Evolutionary conservation across 176 grass and related monocot genomes (phyloP).

Genomic region (Pontederia paniculata): DNA sequence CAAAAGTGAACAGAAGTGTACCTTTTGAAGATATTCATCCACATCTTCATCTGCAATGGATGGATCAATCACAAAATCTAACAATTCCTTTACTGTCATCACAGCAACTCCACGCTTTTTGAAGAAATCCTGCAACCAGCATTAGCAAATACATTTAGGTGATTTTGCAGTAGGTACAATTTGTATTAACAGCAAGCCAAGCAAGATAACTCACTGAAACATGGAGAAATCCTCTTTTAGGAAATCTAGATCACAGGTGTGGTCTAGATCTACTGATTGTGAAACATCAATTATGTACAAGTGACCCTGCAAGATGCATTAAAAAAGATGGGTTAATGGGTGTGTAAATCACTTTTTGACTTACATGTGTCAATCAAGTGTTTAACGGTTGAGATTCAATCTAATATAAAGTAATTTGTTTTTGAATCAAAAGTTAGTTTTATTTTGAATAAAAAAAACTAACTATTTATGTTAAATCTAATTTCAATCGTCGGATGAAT

Average conservation of each 20-base stretch:
- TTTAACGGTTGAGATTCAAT: too few relatives aligned
- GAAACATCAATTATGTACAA: slow-evolving; percentile 98
- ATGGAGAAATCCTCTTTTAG: slow-evolving; percentile 95
- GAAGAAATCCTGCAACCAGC: slow-evolving; percentile 62
- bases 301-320: slow-evolving; percentile 55
- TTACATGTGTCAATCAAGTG: too few relatives aligned
- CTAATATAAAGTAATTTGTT: too few relatives aligned
- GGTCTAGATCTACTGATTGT: slow-evolving; percentile 88
- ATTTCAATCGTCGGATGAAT: too few relatives aligned
- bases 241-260: slow-evolving; percentile 71
- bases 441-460: too few relatives aligned
- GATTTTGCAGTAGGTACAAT: too few relatives aligned
- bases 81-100: slow-evolving; percentile 67
- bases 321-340: too few relatives aligned
- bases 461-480: too few relatives aligned
- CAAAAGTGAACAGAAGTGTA: slow-evolving; percentile 23
- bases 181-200: background rate
- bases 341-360: too few relatives aligned
- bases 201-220: slow-evolving; percentile 58
- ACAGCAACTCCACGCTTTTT: slow-evolving; percentile 66
- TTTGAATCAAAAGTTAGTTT: too few relatives aligned
- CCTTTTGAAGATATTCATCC: slow-evolving; percentile 82
- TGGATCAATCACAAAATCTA: slow-evolving; percentile 85
- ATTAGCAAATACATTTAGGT: background rate
- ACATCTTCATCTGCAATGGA: slow-evolving; percentile 71